Evolutionary conservation across 441 rosid species (phyloP).

Genomic region (Lepidium campestre): DNA sequence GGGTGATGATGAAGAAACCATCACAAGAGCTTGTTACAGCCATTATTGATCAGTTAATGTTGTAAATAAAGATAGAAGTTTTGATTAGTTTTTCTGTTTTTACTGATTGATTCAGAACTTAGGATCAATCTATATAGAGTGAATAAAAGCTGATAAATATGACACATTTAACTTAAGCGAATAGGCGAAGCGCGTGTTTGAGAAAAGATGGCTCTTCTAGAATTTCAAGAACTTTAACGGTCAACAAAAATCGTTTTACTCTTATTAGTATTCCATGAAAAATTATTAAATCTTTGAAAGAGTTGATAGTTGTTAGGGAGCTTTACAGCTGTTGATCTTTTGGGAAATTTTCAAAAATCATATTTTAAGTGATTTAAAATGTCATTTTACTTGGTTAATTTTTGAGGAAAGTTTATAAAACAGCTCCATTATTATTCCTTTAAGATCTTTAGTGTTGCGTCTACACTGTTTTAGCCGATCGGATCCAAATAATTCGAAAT

Average conservation of each 20-base stretch:
- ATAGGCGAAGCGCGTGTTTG: constrained; percentile 1
- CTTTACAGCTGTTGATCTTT: background rate
- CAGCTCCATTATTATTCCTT: background rate
- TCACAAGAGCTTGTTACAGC: background rate
- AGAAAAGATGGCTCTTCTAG: constrained; percentile 10
- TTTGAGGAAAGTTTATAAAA: background rate
- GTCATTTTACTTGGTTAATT: background rate
- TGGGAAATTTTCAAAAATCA: background rate
- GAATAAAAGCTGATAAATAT: background rate
- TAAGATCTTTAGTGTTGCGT: background rate
- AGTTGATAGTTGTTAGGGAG: background rate
- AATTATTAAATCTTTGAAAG: background rate
- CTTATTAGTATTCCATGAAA: background rate
- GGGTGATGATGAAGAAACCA: constrained; percentile 11
- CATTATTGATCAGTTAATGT: background rate
- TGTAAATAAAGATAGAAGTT: background rate
- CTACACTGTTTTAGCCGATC: constrained; percentile 16
- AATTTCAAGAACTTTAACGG: background rate
- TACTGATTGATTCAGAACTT: background rate
- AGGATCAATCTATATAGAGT: constrained; percentile 10
- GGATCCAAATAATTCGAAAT: constrained; percentile 8
- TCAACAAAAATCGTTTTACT: background rate
- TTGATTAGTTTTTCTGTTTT: background rate
- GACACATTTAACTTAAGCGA: background rate
- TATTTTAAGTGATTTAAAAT: background rate